phyloP scores from a whole-genome alignment of 2,329 filamentous ascomycete species.

The Fusarium nanum region DNA sequence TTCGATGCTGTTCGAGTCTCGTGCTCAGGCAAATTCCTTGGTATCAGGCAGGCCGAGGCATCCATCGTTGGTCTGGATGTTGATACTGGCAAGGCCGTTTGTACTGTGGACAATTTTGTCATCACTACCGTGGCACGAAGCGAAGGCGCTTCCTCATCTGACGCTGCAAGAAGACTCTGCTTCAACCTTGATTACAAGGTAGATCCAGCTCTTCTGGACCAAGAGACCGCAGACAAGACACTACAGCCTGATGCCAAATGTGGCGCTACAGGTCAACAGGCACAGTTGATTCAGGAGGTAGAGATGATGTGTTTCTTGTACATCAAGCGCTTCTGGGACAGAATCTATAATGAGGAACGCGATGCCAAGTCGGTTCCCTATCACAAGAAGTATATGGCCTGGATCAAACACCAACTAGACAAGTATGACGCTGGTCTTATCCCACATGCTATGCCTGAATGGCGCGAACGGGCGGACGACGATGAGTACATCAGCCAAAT shows the following conservation, averaged over 20 bases:
- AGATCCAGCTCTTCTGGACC: neutral
- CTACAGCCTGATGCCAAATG: neutral
- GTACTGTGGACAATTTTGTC: conserved; percentile 2
- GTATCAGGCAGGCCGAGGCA: neutral
- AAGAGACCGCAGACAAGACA: conserved; percentile 1
- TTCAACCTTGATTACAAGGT: conserved; percentile 14
- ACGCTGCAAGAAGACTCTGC: conserved; percentile 3
- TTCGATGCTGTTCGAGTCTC: conserved; percentile 2
- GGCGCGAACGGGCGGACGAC: neutral
- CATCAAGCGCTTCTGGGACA: conserved; percentile 13
- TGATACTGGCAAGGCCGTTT: neutral
- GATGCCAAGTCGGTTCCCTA: conserved; percentile 1
- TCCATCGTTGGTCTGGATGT: neutral
- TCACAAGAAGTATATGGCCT: conserved; percentile 11
- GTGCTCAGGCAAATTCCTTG: conserved; percentile 5
- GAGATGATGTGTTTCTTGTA: conserved; percentile 16
- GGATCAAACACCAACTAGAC: conserved; percentile 6
- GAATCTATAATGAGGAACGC: neutral
- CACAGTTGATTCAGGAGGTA: conserved; percentile 6
- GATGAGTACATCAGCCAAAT: conserved; percentile 3
- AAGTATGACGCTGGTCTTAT: conserved; percentile 1
- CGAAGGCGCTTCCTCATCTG: neutral
- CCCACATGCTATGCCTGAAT: neutral
- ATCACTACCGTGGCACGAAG: conserved; percentile 5
- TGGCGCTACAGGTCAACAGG: neutral